Conservation (phyloP, 805 yeast species). For the Wickerhamomyces bisporus region DNA sequence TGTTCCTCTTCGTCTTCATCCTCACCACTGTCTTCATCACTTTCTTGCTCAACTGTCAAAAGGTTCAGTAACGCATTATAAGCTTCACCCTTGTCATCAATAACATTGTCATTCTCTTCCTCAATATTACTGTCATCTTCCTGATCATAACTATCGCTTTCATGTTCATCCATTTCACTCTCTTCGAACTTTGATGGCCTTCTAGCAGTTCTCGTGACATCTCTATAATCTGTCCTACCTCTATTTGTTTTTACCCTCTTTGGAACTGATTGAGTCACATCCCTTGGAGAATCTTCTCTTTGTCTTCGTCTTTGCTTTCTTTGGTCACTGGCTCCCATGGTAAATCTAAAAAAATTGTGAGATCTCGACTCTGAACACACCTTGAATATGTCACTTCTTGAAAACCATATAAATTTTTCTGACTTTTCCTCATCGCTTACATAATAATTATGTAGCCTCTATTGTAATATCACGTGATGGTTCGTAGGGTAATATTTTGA, state of each 20-base stretch:
- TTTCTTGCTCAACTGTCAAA: constrained; percentile 42
- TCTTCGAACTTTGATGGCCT: constrained; percentile 25
- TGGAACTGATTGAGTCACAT: not conserved
- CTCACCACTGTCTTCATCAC: constrained; percentile 10
- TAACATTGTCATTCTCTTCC: constrained; percentile 11
- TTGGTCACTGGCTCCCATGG: constrained; percentile 13
- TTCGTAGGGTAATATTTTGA: too few species aligned
- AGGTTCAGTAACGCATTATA: constrained; percentile 66
- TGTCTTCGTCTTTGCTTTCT: constrained; percentile 9
- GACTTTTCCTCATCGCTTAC: constrained; percentile 1
- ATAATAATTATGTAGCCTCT: not conserved
- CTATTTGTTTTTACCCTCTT: constrained; percentile 22
- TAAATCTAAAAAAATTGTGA: too few species aligned
- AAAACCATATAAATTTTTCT: too few species aligned
- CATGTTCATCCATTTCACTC: constrained; percentile 13
- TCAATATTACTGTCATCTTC: constrained; percentile 14
- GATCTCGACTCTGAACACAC: too few species aligned
- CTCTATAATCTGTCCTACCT: constrained; percentile 61
- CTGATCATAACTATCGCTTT: too few species aligned
- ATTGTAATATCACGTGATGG: not conserved
- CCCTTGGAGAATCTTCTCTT: not conserved
- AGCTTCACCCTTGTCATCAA: constrained; percentile 37
- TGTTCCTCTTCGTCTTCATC: constrained; percentile 10
- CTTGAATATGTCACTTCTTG: too few species aligned
- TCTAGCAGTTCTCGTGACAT: constrained; percentile 50